Percentiles rank a stretch among this genome's conserved stretches.
Evolutionary conservation across 257 asterid species (phyloP).

Genomic region (Nicotiana attenuata): DNA sequence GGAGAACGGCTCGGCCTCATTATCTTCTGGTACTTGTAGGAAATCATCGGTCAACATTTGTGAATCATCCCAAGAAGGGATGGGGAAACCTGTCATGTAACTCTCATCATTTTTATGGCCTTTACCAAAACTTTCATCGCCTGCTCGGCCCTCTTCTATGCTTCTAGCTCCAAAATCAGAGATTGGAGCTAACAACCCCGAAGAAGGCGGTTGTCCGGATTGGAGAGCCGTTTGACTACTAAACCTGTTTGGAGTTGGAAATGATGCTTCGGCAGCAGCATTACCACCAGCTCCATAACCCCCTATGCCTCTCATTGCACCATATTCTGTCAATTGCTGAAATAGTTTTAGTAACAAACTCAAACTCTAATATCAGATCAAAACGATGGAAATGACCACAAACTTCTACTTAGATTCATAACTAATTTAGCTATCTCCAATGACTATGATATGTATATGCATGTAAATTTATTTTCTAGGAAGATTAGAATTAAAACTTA

Average conservation of each 20-base stretch:
- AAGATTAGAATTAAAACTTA: neutral
- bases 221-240: slow-evolving; percentile 26
- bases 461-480: neutral
- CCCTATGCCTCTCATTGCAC: slow-evolving; percentile 47
- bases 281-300: slow-evolving; percentile 36
- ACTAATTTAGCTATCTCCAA: neutral
- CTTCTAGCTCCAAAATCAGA: slow-evolving; percentile 31
- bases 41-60: slow-evolving; percentile 39
- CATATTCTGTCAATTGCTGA: slow-evolving; percentile 50
- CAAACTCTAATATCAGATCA: neutral
- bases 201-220: slow-evolving; percentile 24
- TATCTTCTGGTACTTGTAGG: slow-evolving; percentile 30
- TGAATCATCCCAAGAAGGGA: slow-evolving; percentile 56
- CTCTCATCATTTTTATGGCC: slow-evolving; percentile 19
- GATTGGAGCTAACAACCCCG: slow-evolving; percentile 42
- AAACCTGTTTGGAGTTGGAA: slow-evolving; percentile 43
- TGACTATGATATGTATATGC: neutral
- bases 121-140: slow-evolving; percentile 3
- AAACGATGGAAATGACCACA: neutral
- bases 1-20: slow-evolving; percentile 17
- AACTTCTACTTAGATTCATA: neutral
- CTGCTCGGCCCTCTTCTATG: slow-evolving; percentile 22
- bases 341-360: slow-evolving; percentile 19
- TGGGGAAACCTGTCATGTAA: slow-evolving; percentile 28
- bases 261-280: slow-evolving; percentile 13